Base-by-base conservation (phyloP, 2,329 filamentous ascomycete genomes). In the Xylariaceae sp. region DNA sequence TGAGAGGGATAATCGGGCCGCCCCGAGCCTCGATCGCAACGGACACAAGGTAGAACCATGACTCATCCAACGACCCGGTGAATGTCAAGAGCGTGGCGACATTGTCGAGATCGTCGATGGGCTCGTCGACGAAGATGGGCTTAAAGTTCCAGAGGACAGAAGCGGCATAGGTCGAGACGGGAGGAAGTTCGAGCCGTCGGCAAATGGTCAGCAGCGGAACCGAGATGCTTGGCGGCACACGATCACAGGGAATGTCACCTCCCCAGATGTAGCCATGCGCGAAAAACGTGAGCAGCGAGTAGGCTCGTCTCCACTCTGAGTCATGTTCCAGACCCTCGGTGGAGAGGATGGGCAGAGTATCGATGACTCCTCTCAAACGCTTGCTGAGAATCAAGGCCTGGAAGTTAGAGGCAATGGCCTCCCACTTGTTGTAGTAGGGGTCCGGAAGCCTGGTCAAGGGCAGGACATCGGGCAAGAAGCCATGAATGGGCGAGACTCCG, bases 131-230 rank as follows among this genome's bases (percentile, higher is more conserved):
- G 71, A 97, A 97, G 57, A 97, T 82, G 0, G 92, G 90, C 74
- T 92, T 93, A 80, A 92, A 97, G 76, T 99, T 99, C 94, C 94
- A 99, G 30, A 99, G 81, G 65, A 90, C 93, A 3, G 97, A 80
- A 6, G 88, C 90, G 5, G 94, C 91, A 72, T 97, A 99, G 15
- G 93, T 97, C 52, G 93, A 94, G 34, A 99, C 93, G 1, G 92
- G 90, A 5, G 90, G 92, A 30, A 99, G 80, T 70, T 97, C 90
- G 15, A 99, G 83, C 62, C 86, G 85, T 50, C 83, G 79, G 66
- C 90, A 93, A 51, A 95, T 82, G 64, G 87, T 77, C 55, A 96
- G 80, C 65, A 97, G 83, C 0, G 94, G 94, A 35, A 92, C 83
- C 4, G 93, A 90, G 64, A 99, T 85, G 60, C 90, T 80, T 30